Base-by-base conservation (phyloP, 495 filamentous ascomycete genomes). In the Aspergillus hancockii region DNA sequence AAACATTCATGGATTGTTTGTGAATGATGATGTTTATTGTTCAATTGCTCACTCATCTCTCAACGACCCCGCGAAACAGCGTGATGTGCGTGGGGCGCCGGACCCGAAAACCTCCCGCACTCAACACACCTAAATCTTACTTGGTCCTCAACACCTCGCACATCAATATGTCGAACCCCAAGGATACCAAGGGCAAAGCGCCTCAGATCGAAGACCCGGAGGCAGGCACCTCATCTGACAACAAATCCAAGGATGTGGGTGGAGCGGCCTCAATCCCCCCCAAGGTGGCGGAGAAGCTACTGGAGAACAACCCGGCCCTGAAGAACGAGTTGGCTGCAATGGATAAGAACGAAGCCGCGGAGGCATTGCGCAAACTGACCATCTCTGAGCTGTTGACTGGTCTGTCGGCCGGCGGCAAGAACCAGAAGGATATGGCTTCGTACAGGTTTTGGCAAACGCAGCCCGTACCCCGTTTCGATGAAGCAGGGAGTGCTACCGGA, bases 381-480 rank as follows among this genome's bases (percentile, higher is more conserved):
- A 75, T 96, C 13, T 80, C 86, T 54, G 90, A 96, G 50, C 77
- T 96, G 61, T 76, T 96, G 75, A 96, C 93, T 0, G 93, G 93
- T 7, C 75, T 96, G 60, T 76, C 83, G 34, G 52, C 82, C 45
- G 85, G 85, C 40, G 90, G 88, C 4, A 95, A 95, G 81, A 95
- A 95, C 65, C 84, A 85, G 63, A 97, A 96, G 74, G 93, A 97
- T 63, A 96, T 97, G 91, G 93, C 85, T 5, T 88, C 87, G 31
- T 96, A 97, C 81, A 97, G 95, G 73, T 98, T 98, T 74, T 98
- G 94, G 94, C 86, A 90, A 69, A 98, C 94, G 34, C 94, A 98
- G 71, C 94, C 94, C 0, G 94, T 98, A 31, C 90, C 91, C 10
- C 85, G 86, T 56, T 97, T 97, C 63, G 87, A 84, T 67, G 78